Conservation (phyloP, 164 flowering plant genomes). For the Paratinospora sagittata region DNA sequence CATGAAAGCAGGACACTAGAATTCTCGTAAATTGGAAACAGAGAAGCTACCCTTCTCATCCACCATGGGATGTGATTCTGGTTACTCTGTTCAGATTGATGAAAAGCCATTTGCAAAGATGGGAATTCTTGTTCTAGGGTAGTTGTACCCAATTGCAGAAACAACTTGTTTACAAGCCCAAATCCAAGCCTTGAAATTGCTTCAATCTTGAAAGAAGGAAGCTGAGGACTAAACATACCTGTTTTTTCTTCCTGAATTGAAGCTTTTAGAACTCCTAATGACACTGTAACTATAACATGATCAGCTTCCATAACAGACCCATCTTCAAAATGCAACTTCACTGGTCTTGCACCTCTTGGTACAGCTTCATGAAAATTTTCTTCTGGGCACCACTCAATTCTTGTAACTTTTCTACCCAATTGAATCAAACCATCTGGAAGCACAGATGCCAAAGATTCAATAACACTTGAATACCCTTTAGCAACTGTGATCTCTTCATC, state of each 20-base stretch:
- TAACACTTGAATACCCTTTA: not conserved
- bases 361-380: not conserved
- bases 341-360: conserved; percentile 1
- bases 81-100: not conserved
- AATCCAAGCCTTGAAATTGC: conserved; percentile 78
- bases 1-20: not conserved
- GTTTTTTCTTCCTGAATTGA: conserved; percentile 20
- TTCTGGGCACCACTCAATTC: not conserved
- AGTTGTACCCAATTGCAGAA: conserved; percentile 17
- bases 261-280: not conserved
- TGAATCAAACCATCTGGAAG: not conserved
- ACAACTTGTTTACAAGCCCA: conserved; percentile 88
- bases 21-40: not conserved
- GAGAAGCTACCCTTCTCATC: not conserved
- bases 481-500: not conserved
- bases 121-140: conserved; percentile 2
- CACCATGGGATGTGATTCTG: not conserved
- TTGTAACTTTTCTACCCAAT: not conserved
- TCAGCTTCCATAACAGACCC: not conserved
- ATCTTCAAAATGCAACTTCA: not conserved
- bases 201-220: conserved; percentile 55
- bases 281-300: conserved; percentile 2
- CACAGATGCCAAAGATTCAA: not conserved
- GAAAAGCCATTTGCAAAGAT: not conserved
- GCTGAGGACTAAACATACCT: conserved; percentile 64